Conservation (phyloP, 441 rosid species). For the Adansonia grandidieri region DNA sequence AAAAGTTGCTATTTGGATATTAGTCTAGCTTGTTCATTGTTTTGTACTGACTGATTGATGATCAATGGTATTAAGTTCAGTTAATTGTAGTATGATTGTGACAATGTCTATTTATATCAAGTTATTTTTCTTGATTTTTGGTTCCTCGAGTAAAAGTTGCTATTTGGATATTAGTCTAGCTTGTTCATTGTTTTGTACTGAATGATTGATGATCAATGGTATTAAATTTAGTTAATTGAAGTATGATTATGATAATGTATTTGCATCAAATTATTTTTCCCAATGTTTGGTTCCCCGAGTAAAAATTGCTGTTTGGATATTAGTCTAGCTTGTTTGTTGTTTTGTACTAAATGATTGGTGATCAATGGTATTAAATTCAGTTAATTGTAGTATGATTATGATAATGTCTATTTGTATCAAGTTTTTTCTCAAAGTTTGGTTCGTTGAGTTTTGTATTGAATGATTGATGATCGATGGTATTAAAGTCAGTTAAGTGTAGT, state of each 20-base stretch:
- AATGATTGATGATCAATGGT: slow-evolving; percentile 5
- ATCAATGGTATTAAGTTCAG: background rate
- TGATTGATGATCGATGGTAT: background rate
- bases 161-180: background rate
- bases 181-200: background rate
- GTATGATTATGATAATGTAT: background rate
- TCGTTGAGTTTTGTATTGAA: background rate
- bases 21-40: background rate
- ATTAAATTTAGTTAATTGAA: background rate
- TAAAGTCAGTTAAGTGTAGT: background rate
- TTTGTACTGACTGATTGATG: background rate
- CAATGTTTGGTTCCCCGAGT: background rate
- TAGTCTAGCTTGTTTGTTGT: background rate
- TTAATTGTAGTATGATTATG: background rate
- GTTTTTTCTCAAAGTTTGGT: background rate
- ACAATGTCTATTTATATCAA: no score
- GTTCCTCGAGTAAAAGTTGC: background rate
- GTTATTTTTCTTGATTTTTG: background rate
- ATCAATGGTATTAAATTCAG: background rate
- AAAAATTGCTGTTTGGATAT: background rate
- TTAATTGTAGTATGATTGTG: background rate
- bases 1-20: background rate
- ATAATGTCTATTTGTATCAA: background rate
- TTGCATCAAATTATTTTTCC: background rate
- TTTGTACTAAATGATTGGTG: background rate